Conservation (phyloP, 805 yeast genomes). For the Clavispora vitiphila region DNA sequence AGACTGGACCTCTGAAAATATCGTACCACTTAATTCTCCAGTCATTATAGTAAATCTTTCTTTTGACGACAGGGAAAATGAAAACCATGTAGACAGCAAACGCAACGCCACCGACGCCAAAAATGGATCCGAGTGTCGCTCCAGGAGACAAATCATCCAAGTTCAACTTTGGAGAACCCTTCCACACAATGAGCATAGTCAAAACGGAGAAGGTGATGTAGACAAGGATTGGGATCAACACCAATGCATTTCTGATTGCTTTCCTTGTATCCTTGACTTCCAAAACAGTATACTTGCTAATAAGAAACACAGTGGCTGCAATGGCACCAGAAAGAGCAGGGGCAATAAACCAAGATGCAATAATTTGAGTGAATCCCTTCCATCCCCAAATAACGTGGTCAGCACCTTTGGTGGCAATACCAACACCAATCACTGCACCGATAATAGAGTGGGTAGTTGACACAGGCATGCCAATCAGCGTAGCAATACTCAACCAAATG, state of each 20-base stretch:
- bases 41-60: constrained; percentile 57
- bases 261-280: constrained; percentile 45
- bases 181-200: constrained; percentile 76
- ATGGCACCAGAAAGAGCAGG: constrained; percentile 65
- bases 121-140: constrained; percentile 52
- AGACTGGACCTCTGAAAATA: constrained; percentile 51
- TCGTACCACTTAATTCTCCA: constrained; percentile 63
- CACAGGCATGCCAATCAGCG: constrained; percentile 68
- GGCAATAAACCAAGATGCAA: constrained; percentile 79
- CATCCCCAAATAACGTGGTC: constrained; percentile 67
- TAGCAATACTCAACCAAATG: constrained; percentile 63
- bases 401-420: constrained; percentile 68
- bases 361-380: constrained; percentile 65
- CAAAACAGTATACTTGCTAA: constrained; percentile 56
- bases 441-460: constrained; percentile 78
- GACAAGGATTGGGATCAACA: constrained; percentile 56
- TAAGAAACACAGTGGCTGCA: constrained; percentile 53
- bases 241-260: constrained; percentile 50
- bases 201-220: constrained; percentile 55
- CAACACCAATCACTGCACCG: constrained; percentile 71
- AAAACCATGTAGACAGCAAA: constrained; percentile 45
- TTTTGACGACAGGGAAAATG: constrained; percentile 56
- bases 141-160: constrained; percentile 49
- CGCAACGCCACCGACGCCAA: constrained; percentile 64
- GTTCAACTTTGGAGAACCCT: constrained; percentile 68